Percentiles rank a stretch among this genome's conserved stretches.
Conservation (phyloP, 2,329 filamentous ascomycete genomes). For the Arthrinium phaeospermum region DNA sequence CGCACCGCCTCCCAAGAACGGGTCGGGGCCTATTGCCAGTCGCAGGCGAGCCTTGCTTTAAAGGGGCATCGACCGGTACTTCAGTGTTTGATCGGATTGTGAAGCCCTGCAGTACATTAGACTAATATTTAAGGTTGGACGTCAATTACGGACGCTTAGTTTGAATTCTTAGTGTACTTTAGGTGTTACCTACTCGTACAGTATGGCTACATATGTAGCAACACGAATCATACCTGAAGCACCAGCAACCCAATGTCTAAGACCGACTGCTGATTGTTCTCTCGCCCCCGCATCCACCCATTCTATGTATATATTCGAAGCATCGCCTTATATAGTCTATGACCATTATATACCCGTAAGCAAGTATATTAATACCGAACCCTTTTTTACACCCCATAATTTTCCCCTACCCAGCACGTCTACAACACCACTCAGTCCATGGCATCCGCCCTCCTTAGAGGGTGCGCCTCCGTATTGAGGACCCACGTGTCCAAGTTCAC, state of each 20-base stretch:
- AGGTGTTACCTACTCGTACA: background rate
- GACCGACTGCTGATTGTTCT: background rate
- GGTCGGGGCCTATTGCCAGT: background rate
- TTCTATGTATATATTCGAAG: background rate
- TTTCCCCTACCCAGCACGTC: background rate
- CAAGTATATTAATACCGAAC: background rate
- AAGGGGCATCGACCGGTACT: background rate
- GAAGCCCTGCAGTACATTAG: background rate
- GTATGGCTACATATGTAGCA: background rate
- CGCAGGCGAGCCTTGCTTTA: background rate
- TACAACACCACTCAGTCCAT: background rate
- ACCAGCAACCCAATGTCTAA: background rate
- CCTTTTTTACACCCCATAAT: background rate
- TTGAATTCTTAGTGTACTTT: background rate
- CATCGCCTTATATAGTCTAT: background rate
- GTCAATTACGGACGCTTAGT: background rate
- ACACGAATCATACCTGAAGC: background rate
- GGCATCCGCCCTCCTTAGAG: constrained; percentile 21
- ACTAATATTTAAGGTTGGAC: background rate
- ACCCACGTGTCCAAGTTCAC: constrained; percentile 24
- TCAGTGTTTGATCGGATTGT: background rate
- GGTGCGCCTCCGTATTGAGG: constrained; percentile 27
- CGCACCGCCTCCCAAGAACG: background rate
- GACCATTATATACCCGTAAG: background rate
- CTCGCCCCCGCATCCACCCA: background rate